Base-by-base conservation (phyloP, 306 rosid genomes). In the Glycine tomentella region DNA sequence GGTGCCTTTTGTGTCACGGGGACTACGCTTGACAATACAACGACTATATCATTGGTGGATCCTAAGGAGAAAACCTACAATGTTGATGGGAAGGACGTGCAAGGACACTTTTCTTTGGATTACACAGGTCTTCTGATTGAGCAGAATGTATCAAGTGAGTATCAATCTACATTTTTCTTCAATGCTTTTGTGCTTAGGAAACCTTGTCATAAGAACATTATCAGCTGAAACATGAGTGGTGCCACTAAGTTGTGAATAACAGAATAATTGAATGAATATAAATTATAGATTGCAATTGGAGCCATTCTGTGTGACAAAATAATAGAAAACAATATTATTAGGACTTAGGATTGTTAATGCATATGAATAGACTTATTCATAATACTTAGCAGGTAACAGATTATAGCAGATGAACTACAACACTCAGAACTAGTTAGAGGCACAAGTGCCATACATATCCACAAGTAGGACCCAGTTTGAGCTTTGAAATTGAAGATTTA, bases 91-190 rank as follows among this genome's bases (percentile, higher is more conserved):
- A 85, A 76, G 75, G 48, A 82, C 20, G 5, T 88, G 46, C 11
- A 3, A 5, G 99, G 97, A 48, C 92, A 92, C 90, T 95, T 91
- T 70, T 20, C 94, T 16, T 38, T 82, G 74, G 99, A 95, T 81
- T 93, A 83, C 72, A 49, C 70, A 2, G 20, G 78, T 17, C 76
- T 59, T 4, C 67, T 83, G 77, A 69, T 91, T 80, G 68, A 10
- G 5, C 72, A 72, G 17, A 84, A 87, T 70, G 83, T 90, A 15
- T 4, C 74, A 66, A 42, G 99, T 92, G 84, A 85, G 93, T 82
- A 40, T 59, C 71, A 62, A 71, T 51, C 76, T 80, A 51, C 64
- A 61, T 69, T 75, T 58, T 74, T 58, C 76, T 48, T 52, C 68
- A 50, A 14, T 9, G 15, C 53, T 10, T 70, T 79, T 40, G 16